Conservation (phyloP, 352 stramenopile species). For the Thalassiosira hispida region DNA sequence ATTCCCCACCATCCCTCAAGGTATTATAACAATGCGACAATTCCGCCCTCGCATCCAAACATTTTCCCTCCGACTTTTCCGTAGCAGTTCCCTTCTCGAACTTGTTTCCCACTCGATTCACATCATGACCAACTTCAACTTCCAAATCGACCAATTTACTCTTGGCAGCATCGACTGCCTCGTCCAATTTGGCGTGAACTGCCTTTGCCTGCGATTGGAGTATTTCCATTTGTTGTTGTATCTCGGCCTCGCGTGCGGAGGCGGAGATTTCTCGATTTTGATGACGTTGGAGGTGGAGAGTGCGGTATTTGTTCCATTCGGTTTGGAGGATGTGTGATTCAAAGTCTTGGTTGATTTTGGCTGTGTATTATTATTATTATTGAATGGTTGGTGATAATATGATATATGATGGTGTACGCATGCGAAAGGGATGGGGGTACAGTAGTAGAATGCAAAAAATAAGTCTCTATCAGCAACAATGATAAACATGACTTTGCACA, state of each 20-base stretch:
- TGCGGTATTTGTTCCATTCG: conserved; percentile 43
- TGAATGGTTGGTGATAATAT: too few species aligned
- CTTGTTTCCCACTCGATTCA: conserved; percentile 34
- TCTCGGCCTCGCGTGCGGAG: conserved; percentile 14
- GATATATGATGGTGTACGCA: too few species aligned
- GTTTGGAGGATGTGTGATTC: conserved; percentile 38
- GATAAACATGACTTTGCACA: too few species aligned
- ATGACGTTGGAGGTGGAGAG: conserved; percentile 27
- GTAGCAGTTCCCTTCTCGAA: conserved; percentile 19
- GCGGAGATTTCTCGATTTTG: conserved; percentile 23
- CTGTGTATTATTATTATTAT: conserved; percentile 9
- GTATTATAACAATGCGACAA: conserved; percentile 43
- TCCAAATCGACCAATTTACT: conserved; percentile 32
- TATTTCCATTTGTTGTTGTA: conserved; percentile 26
- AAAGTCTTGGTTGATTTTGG: conserved; percentile 52
- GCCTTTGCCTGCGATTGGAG: conserved; percentile 25
- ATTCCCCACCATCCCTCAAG: conserved; percentile 36
- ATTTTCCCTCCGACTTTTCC: conserved; percentile 14
- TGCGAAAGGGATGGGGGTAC: too few species aligned
- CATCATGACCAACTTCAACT: conserved; percentile 30
- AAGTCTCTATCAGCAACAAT: too few species aligned
- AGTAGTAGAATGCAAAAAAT: too few species aligned
- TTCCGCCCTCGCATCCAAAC: conserved; percentile 40
- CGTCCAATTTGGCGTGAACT: conserved; percentile 38
- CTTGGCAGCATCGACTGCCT: conserved; percentile 25